These are phyloP conservation scores for Saussurea involucrata DNA, from an alignment of 129 eudicot species.

Conservation along the genomic window DNA sequence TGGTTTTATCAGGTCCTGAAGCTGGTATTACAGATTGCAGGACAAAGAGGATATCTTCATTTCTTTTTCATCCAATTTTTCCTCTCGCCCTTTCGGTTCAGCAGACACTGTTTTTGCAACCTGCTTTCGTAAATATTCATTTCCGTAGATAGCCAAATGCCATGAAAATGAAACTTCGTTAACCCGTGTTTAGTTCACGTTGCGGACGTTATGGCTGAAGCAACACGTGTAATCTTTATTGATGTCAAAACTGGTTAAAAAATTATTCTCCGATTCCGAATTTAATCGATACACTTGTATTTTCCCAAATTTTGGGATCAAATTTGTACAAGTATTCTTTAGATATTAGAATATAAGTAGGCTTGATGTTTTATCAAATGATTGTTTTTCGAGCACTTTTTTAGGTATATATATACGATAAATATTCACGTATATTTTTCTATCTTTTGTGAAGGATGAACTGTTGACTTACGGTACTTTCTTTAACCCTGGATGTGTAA, in stretches of 20 bases:
- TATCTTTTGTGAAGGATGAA: too few relatives aligned
- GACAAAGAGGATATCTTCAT: constrained; percentile 76
- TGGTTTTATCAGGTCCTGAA: constrained; percentile 69
- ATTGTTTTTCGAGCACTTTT: too few relatives aligned
- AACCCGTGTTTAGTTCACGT: constrained; percentile 9
- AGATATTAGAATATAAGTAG: constrained; percentile 11
- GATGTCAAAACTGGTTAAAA: constrained; percentile 8
- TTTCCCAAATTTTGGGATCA: constrained; percentile 5
- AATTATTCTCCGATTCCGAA: neutral
- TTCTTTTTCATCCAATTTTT: constrained; percentile 86
- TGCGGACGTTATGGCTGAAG: neutral
- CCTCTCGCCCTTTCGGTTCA: constrained; percentile 91
- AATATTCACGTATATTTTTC: too few relatives aligned
- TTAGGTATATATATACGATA: too few relatives aligned
- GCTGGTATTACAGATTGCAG: constrained; percentile 72
- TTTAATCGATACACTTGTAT: neutral
- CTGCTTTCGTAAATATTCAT: constrained; percentile 85
- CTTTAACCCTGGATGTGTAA: too few relatives aligned
- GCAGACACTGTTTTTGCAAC: constrained; percentile 84
- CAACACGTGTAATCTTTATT: constrained; percentile 10
- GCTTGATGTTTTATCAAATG: neutral
- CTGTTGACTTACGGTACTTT: too few relatives aligned
- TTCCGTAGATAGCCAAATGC: constrained; percentile 56
- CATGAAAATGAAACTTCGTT: constrained; percentile 14
- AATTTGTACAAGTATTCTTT: constrained; percentile 4